Percentiles rank a stretch among this genome's conserved stretches.
These are phyloP conservation scores for Penicillium olsonii DNA, from an alignment of 2,329 filamentous ascomycete genomes.

Conservation along the genomic window DNA sequence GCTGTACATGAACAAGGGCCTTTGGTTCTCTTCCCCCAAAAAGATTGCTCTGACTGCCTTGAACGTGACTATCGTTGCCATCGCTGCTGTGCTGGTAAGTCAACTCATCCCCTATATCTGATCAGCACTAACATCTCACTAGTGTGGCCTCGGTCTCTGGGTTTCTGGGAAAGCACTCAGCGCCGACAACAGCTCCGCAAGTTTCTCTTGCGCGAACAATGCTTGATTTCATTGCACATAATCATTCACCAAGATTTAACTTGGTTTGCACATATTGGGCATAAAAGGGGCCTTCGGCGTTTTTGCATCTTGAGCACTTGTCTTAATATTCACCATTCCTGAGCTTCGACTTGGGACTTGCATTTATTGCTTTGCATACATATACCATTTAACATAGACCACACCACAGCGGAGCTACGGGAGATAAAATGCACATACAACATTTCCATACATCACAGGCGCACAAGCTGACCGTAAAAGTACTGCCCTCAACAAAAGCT, in stretches of 20 bases:
- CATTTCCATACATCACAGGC: too few species aligned
- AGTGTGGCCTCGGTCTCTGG: conserved; percentile 36
- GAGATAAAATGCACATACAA: not conserved
- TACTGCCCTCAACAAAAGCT: too few species aligned
- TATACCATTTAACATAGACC: not conserved
- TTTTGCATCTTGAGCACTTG: conserved; percentile 1
- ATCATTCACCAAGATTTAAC: not conserved
- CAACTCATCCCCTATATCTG: too few species aligned
- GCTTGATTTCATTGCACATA: conserved; percentile 14
- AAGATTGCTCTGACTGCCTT: conserved; percentile 32
- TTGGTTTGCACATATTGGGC: not conserved
- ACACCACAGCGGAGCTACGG: not conserved
- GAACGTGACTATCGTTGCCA: conserved; percentile 26
- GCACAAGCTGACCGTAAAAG: too few species aligned
- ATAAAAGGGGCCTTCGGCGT: not conserved
- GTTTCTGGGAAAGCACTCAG: conserved; percentile 39
- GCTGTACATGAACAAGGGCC: conserved; percentile 38
- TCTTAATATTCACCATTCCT: not conserved
- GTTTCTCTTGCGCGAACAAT: conserved; percentile 37
- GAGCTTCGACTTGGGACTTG: not conserved
- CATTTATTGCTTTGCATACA: not conserved
- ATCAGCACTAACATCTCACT: not conserved
- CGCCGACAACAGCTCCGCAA: conserved; percentile 31
- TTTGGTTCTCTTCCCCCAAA: conserved; percentile 31
- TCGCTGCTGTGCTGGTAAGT: conserved; percentile 22